Conservation (phyloP, 2,329 filamentous ascomycete genomes). For the Berkeleyomyces rouxiae region DNA sequence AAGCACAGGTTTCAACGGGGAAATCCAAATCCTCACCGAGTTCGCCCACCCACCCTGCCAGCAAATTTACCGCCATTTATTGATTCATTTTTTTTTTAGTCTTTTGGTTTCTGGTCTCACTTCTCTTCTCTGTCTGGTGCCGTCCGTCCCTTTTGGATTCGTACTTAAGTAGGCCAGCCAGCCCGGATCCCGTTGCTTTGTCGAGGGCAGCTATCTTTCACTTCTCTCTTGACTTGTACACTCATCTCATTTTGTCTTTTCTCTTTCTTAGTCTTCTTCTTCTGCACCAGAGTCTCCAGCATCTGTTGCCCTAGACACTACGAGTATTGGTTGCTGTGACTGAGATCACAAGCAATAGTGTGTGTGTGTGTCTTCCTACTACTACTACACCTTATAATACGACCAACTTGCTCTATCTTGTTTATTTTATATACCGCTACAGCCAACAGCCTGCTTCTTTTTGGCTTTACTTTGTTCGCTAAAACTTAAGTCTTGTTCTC, state of each 20-base stretch:
- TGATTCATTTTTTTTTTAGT: constrained; percentile 10
- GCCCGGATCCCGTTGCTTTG: background rate
- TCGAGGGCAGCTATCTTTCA: constrained; percentile 3
- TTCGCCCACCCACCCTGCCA: constrained; percentile 4
- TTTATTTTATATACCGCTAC: background rate
- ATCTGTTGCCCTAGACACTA: background rate
- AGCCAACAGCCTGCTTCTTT: background rate
- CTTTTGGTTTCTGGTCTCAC: constrained; percentile 1
- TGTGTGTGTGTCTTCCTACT: constrained; percentile 7
- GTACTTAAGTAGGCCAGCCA: background rate
- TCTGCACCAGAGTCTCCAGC: background rate
- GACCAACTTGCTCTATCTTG: background rate
- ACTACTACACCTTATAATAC: constrained; percentile 3
- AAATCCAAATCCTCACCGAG: background rate
- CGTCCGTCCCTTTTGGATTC: background rate
- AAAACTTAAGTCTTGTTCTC: background rate
- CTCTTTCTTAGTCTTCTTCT: background rate
- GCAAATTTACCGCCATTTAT: background rate
- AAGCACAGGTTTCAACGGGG: background rate
- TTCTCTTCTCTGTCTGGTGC: background rate
- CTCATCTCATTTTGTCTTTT: background rate
- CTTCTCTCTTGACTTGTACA: background rate
- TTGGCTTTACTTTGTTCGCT: background rate
- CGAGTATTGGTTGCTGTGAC: background rate
- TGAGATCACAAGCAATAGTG: background rate